Evolutionary conservation across 768 basidiomycete species (phyloP), one percentile per base, ranked within the genome.

Genomic region (Lentinula raphanica): DNA sequence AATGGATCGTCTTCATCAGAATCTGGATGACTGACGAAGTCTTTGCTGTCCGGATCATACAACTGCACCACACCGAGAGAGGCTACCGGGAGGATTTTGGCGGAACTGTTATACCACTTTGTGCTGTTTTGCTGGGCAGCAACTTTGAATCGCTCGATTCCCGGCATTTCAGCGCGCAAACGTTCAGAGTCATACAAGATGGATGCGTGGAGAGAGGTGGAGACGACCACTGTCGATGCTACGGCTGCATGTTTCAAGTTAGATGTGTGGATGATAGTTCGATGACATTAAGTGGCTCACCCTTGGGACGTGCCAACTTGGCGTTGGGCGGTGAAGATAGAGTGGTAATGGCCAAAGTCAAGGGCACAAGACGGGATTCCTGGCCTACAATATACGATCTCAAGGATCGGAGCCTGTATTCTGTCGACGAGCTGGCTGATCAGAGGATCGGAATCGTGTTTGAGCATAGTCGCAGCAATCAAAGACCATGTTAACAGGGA

Each of bases 81-180:
- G 13, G 74, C 64, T 3, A 71, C 58, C 25, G 87, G 82, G 31
- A 81, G 65, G 39, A 97, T 77, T 58, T 72, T 82, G 55, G 85
- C 83, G 38, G 62, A 67, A 32, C 85, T 83, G 29, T 75, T 66
- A 70, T 86, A 92, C 86, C 91, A 93, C 40, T 81, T 81, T 17
- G 76, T 77, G 58, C 83, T 81, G 68, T 96, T 95, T 66, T 84
- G 73, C 64, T 77, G 71, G 2, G 94, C 95, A 2, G 96, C 94
- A 35, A 89, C 71, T 71, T 93, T 89, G 80, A 94, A 98, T 36
- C 94, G 77, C 68, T 93, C 92, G 31, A 93, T 72, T 7, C 88
- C 86, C 4, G 94, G 94, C 27, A 87, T 75, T 19, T 79, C 70
- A 17, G 77, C 68, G 17, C 94, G 83, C 57, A 97, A 76, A 6